These are phyloP conservation scores for Eucalyptus pauciflora DNA, from an alignment of 345 rosid species.

Conservation along the genomic window DNA sequence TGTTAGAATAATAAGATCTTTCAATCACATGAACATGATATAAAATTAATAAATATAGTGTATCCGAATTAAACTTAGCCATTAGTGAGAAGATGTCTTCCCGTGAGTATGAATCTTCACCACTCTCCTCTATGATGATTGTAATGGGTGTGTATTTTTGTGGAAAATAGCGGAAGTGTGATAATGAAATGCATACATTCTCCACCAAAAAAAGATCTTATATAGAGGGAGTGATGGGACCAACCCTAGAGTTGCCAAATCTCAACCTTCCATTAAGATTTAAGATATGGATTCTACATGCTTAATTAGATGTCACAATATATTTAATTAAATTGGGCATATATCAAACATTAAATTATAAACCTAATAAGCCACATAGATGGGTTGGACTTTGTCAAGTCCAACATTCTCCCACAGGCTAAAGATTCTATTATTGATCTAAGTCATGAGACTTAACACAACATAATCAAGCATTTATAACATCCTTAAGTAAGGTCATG, in stretches of 20 bases:
- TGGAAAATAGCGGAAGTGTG: neutral
- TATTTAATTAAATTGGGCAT: too few relatives aligned
- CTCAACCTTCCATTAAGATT: neutral
- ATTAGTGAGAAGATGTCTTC: neutral
- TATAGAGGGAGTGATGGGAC: neutral
- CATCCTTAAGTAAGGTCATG: neutral
- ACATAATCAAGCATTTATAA: neutral
- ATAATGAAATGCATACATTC: neutral
- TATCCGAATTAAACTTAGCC: neutral
- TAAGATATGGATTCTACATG: neutral
- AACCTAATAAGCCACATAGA: neutral
- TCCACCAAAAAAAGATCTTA: neutral
- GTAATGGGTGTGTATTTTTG: neutral
- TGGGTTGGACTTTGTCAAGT: too few relatives aligned
- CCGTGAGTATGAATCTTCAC: neutral
- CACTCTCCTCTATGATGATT: neutral
- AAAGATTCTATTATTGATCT: too few relatives aligned
- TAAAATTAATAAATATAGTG: neutral
- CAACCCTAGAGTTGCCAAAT: neutral
- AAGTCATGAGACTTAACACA: neutral
- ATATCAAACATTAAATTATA: too few relatives aligned
- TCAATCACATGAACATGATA: neutral
- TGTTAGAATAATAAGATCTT: neutral
- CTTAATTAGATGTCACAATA: neutral
- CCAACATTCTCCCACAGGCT: neutral